Evolutionary conservation across 805 yeast species (phyloP).

Genomic region (Tetrapisispora fleetii): DNA sequence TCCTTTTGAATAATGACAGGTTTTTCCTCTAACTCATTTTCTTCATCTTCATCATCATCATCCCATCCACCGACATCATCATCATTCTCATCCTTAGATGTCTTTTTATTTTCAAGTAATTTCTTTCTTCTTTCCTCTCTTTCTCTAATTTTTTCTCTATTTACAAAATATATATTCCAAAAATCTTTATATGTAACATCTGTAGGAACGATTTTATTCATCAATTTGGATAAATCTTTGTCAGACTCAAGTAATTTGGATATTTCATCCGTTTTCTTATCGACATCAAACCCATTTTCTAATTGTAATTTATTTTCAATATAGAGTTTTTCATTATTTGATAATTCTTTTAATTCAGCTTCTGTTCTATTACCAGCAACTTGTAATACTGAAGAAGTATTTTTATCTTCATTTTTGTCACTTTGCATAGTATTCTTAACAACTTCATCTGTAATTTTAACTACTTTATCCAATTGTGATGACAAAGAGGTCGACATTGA

Average conservation of each 20-base stretch:
- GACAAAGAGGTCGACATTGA: slow-evolving; percentile 15
- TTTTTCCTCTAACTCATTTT: slow-evolving; percentile 9
- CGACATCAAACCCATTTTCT: slow-evolving; percentile 31
- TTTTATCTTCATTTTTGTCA: slow-evolving; percentile 24
- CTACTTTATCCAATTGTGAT: slow-evolving; percentile 15
- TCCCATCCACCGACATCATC: slow-evolving; percentile 33
- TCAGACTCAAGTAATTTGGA: slow-evolving; percentile 38
- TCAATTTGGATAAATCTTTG: slow-evolving; percentile 43
- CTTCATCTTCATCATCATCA: slow-evolving; percentile 27
- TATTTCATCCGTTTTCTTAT: slow-evolving; percentile 42
- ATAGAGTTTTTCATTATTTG: slow-evolving; percentile 40
- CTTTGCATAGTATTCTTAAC: slow-evolving; percentile 7
- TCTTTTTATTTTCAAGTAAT: slow-evolving; percentile 35
- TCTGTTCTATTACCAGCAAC: slow-evolving; percentile 48
- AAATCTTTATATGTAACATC: slow-evolving; percentile 48
- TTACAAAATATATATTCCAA: slow-evolving; percentile 64
- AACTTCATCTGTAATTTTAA: slow-evolving; percentile 7
- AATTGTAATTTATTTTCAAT: slow-evolving; percentile 21
- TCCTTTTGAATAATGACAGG: slow-evolving; percentile 12
- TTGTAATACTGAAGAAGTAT: slow-evolving; percentile 25
- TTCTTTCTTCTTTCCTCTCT: slow-evolving; percentile 60
- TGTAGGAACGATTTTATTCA: slow-evolving; percentile 60
- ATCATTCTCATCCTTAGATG: slow-evolving; percentile 21
- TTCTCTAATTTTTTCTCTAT: slow-evolving; percentile 42
- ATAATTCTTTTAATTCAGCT: slow-evolving; percentile 48